Evolutionary conservation across 139 green algal genomes (phyloP), one percentile per base, ranked within the genome.

Genomic region (Mesotaenium endlicherianum): DNA sequence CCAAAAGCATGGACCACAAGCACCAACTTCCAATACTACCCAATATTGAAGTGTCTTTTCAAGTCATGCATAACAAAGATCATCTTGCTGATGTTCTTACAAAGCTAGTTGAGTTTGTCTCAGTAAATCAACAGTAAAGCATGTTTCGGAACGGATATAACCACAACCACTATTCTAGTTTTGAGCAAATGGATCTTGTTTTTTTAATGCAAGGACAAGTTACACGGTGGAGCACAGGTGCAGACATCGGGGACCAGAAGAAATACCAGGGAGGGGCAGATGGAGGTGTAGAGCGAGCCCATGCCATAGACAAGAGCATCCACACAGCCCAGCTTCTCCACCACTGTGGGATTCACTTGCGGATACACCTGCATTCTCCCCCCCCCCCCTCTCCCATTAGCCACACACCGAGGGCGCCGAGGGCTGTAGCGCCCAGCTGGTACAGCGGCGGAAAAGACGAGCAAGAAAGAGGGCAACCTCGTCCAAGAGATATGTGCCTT

Each of bases 261-360:
- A 79, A 53, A 70, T 17, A 95, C 91, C 31, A 99, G 88, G 34
- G 89, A 94, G 26, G 97, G 96, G 81, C 91, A 94, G 83, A 99
- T 96, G 87, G 89, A 95, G 40, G 97, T 99, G 91, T 98, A 99
- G 0, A 99, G 91, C 0, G 93, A 98, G 53, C 97, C 97, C 92
- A 99, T 98, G 87, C 94, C 97, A 74, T 97, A 99, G 1, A 99
- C 81, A 34, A 99, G 82, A 3, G 90, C 93, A 57, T 98, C 93
- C 0, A 91, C 89, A 0, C 68, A 34, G 17, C 74, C 44, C 3
- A 99, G 41, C 72, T 95, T 85, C 57, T 90, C 42, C 44, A 89
- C 6, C 36, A 92, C 74, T 5, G 34, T 64, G 0, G 91, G 90
- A 87, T 99, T 98, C 69, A 94, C 90, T 0, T 75, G 50, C 1